These are phyloP conservation scores for Boletus pseudo-olivaceus DNA, from an alignment of 768 basidiomycete species.

Conservation along the genomic window DNA sequence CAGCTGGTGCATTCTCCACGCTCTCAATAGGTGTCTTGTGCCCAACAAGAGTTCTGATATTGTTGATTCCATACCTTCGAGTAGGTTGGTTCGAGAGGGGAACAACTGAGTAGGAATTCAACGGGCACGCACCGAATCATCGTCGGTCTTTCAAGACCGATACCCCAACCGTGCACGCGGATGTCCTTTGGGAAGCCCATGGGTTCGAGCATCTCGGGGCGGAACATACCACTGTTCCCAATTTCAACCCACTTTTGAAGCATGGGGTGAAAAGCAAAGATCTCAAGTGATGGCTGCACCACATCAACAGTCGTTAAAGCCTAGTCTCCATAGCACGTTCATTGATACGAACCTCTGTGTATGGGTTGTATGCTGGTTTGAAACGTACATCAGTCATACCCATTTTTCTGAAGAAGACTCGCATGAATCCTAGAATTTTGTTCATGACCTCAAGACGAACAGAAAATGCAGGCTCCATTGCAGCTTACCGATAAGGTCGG, in stretches of 20 bases:
- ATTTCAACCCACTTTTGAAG: slow-evolving; percentile 96
- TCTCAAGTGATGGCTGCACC: slow-evolving; percentile 86
- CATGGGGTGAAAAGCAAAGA: slow-evolving; percentile 96
- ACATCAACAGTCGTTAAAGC: slow-evolving; percentile 6
- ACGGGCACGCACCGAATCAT: slow-evolving; percentile 82
- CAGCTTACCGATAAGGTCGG: slow-evolving; percentile 84
- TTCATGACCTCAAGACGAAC: background rate
- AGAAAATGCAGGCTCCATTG: background rate
- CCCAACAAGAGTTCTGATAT: slow-evolving; percentile 94
- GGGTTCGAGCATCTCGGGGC: slow-evolving; percentile 98
- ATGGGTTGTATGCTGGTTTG: slow-evolving; percentile 99
- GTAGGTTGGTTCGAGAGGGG: background rate
- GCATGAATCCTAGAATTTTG: slow-evolving; percentile 79
- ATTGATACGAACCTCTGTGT: slow-evolving; percentile 70
- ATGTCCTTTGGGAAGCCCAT: slow-evolving; percentile 98
- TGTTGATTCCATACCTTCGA: slow-evolving; percentile 89
- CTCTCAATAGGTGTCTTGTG: slow-evolving; percentile 93
- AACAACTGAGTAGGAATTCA: background rate
- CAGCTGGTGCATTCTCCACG: slow-evolving; percentile 86
- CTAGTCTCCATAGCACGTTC: background rate
- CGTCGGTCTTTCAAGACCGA: slow-evolving; percentile 91
- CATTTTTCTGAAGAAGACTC: slow-evolving; percentile 98
- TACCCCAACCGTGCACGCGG: slow-evolving; percentile 95
- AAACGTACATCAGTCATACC: slow-evolving; percentile 91
- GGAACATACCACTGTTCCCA: slow-evolving; percentile 99